Evolutionary conservation across 2,329 filamentous ascomycete species (phyloP).

Genomic region (Fusarium duplospermum): DNA sequence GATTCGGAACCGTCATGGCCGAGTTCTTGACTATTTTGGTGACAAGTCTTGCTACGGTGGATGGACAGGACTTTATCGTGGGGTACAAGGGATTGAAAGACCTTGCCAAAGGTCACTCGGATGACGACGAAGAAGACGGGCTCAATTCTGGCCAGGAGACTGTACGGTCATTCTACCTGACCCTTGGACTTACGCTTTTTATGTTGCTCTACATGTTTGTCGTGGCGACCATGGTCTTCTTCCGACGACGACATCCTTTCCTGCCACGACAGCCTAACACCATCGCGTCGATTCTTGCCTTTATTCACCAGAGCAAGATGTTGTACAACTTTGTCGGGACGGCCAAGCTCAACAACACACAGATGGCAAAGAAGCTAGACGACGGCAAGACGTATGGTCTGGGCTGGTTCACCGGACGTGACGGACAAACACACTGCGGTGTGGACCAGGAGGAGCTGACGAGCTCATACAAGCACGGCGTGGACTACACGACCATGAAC

Average conservation of each 20-base stretch:
- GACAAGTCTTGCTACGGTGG: slow-evolving; percentile 72
- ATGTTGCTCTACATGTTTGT: slow-evolving; percentile 75
- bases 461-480: slow-evolving; percentile 73
- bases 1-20: slow-evolving; percentile 76
- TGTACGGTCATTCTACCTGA: slow-evolving; percentile 72
- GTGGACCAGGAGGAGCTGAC: slow-evolving; percentile 81
- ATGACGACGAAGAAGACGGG: slow-evolving; percentile 34
- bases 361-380: slow-evolving; percentile 72
- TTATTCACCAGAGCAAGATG: slow-evolving; percentile 86
- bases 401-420: slow-evolving; percentile 80
- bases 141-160: slow-evolving; percentile 70
- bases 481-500: slow-evolving; percentile 60
- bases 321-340: slow-evolving; percentile 79
- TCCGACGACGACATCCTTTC: slow-evolving; percentile 74
- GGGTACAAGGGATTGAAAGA: slow-evolving; percentile 25
- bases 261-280: slow-evolving; percentile 82
- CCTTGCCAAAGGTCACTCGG: slow-evolving; percentile 16
- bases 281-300: slow-evolving; percentile 80
- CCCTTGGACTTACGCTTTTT: slow-evolving; percentile 68
- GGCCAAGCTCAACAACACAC: slow-evolving; percentile 67
- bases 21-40: slow-evolving; percentile 79
- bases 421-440: slow-evolving; percentile 79
- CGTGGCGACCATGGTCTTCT: slow-evolving; percentile 70
- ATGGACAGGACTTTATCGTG: slow-evolving; percentile 69
- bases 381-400: slow-evolving; percentile 75